A percentile compares a stretch with the other conserved stretches of the same genome.
Conservation (phyloP, 306 rosid species). For the Pueraria montana region DNA sequence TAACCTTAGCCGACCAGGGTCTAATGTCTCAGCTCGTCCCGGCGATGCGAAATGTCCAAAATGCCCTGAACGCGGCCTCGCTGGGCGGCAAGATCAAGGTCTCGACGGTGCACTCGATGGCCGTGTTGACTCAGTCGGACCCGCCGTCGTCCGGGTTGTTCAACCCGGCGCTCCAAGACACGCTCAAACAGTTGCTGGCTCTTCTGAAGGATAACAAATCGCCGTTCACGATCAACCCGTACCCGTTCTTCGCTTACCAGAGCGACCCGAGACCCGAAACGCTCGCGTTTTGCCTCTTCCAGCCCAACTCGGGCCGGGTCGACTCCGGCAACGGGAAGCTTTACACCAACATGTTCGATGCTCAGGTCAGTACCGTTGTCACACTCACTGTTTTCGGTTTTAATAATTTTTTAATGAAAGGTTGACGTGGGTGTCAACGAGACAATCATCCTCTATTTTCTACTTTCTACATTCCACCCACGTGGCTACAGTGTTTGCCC, state of each 20-base stretch:
- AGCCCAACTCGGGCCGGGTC: slow-evolving; percentile 85
- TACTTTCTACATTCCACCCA: slow-evolving; percentile 24
- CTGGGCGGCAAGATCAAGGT: slow-evolving; percentile 79
- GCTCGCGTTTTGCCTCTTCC: slow-evolving; percentile 82
- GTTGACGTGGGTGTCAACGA: slow-evolving; percentile 46
- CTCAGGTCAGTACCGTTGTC: slow-evolving; percentile 69
- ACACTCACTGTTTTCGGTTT: background rate
- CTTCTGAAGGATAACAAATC: slow-evolving; percentile 72
- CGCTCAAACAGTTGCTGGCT: slow-evolving; percentile 59
- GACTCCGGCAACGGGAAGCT: slow-evolving; percentile 80
- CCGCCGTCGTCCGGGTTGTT: slow-evolving; percentile 88
- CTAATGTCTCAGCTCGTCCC: slow-evolving; percentile 74
- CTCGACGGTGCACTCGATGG: slow-evolving; percentile 88
- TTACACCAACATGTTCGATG: slow-evolving; percentile 94
- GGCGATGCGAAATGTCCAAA: slow-evolving; percentile 83
- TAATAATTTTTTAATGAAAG: background rate
- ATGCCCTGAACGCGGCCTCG: slow-evolving; percentile 61
- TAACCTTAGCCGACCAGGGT: slow-evolving; percentile 61
- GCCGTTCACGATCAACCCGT: slow-evolving; percentile 81
- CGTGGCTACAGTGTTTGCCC: slow-evolving; percentile 26
- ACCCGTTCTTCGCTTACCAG: slow-evolving; percentile 88
- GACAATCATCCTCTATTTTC: slow-evolving; percentile 7
- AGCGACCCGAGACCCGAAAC: slow-evolving; percentile 87
- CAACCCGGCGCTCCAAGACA: slow-evolving; percentile 54
- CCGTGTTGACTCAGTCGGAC: slow-evolving; percentile 74